Conservation (phyloP, 331 rosid species). For the Malus hybrid region DNA sequence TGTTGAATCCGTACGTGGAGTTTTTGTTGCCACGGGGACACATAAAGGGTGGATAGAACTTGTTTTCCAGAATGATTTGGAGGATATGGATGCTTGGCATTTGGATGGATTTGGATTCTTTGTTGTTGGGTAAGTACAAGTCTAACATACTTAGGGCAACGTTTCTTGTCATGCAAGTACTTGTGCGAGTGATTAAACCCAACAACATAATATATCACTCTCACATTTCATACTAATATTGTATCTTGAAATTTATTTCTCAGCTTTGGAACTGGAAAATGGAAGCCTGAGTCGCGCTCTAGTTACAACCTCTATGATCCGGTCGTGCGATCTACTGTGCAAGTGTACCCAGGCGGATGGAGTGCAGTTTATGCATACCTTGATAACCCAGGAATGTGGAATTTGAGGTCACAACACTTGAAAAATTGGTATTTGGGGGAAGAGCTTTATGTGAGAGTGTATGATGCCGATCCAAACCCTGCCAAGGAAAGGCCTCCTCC, state of each 20-base stretch:
- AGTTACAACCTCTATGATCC: conserved; percentile 45
- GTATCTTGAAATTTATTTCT: neutral
- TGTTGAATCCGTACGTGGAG: conserved; percentile 21
- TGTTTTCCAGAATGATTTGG: conserved; percentile 37
- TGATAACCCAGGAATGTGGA: conserved; percentile 72
- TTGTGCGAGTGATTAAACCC: too few species aligned
- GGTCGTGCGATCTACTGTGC: conserved; percentile 47
- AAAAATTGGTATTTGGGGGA: conserved; percentile 53
- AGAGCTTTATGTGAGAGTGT: conserved; percentile 58
- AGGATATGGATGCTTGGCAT: conserved; percentile 61
- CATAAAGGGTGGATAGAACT: conserved; percentile 54
- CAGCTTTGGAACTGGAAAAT: conserved; percentile 45
- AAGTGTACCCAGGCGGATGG: conserved; percentile 65
- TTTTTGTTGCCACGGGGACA: conserved; percentile 39
- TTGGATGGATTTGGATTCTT: conserved; percentile 62
- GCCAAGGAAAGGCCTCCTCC: conserved; percentile 46
- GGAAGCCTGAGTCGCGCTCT: conserved; percentile 19
- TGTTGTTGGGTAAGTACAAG: conserved; percentile 50
- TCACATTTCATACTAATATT: neutral
- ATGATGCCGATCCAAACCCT: conserved; percentile 46
- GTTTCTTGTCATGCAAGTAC: neutral
- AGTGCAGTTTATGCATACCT: conserved; percentile 57
- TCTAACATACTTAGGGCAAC: neutral
- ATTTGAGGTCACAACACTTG: conserved; percentile 66
- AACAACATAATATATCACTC: neutral